Evolutionary conservation across 2,329 filamentous ascomycete genomes (phyloP).

Genomic region (Metarhizium sp.): DNA sequence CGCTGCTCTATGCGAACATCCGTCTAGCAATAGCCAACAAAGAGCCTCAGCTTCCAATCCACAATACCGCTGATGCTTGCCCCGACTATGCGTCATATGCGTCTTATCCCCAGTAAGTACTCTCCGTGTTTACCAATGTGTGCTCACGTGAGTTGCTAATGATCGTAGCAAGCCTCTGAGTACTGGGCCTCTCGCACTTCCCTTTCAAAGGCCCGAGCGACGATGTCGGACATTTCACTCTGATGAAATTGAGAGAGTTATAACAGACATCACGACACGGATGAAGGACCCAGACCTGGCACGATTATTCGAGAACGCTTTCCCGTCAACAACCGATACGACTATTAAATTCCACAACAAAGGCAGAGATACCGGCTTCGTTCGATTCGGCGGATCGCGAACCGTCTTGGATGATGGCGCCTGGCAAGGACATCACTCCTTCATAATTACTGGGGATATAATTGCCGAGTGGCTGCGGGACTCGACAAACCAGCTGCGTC

Average conservation of each 20-base stretch:
- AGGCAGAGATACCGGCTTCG: conserved; percentile 33
- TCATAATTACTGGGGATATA: conserved; percentile 89
- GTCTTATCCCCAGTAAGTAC: conserved; percentile 25
- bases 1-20: background rate
- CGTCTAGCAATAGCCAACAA: background rate
- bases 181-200: conserved; percentile 66
- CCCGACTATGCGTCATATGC: conserved; percentile 33
- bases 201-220: conserved; percentile 73
- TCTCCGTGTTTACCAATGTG: background rate
- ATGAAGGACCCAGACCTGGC: conserved; percentile 84
- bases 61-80: conserved; percentile 21
- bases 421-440: conserved; percentile 82
- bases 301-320: conserved; percentile 88
- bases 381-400: conserved; percentile 22
- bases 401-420: conserved; percentile 39
- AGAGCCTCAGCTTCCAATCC: conserved; percentile 9
- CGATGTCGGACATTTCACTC: conserved; percentile 87
- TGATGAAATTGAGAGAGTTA: conserved; percentile 77
- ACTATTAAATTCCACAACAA: conserved; percentile 81
- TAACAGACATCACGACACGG: conserved; percentile 67
- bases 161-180: conserved; percentile 62
- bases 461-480: conserved; percentile 89
- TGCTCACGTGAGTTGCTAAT: background rate
- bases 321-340: conserved; percentile 77
- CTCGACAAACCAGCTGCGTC: conserved; percentile 85